These are phyloP conservation scores for Hypoxylon sp. DNA, from an alignment of 2,329 filamentous ascomycete genomes.

Conservation along the genomic window DNA sequence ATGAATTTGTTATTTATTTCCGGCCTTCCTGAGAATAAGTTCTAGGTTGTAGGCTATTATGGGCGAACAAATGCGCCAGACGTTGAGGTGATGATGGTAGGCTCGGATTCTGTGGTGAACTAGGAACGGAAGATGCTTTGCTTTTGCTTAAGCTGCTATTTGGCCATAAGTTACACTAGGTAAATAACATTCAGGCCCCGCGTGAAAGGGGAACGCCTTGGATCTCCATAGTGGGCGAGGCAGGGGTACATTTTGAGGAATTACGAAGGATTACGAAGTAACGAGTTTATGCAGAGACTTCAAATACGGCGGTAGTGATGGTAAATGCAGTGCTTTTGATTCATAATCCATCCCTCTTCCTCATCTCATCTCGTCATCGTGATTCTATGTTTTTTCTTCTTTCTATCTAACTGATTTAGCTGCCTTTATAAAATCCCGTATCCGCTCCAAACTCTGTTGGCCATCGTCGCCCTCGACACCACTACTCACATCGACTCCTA, in stretches of 20 bases:
- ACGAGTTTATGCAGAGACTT: constrained; percentile 21
- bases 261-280: constrained; percentile 27
- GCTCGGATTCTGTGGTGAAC: not conserved
- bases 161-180: not conserved
- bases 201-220: not conserved
- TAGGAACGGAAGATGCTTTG: not conserved
- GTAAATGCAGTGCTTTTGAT: constrained; percentile 6
- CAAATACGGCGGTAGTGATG: constrained; percentile 4
- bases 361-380: not conserved
- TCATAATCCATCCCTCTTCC: constrained; percentile 8
- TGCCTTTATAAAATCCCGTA: constrained; percentile 82
- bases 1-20: not conserved
- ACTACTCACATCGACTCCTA: constrained; percentile 93
- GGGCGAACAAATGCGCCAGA: not conserved
- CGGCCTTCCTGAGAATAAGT: not conserved
- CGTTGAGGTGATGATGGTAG: not conserved
- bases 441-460: constrained; percentile 84
- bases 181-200: not conserved
- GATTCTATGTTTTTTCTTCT: not conserved
- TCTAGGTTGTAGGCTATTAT: not conserved
- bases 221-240: not conserved
- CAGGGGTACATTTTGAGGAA: not conserved
- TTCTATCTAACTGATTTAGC: constrained; percentile 73
- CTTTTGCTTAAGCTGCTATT: not conserved
- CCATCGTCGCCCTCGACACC: constrained; percentile 90